phyloP scores from a whole-genome alignment of 371 early-diverging fungal genomes.

The Coemansia sp. region DNA sequence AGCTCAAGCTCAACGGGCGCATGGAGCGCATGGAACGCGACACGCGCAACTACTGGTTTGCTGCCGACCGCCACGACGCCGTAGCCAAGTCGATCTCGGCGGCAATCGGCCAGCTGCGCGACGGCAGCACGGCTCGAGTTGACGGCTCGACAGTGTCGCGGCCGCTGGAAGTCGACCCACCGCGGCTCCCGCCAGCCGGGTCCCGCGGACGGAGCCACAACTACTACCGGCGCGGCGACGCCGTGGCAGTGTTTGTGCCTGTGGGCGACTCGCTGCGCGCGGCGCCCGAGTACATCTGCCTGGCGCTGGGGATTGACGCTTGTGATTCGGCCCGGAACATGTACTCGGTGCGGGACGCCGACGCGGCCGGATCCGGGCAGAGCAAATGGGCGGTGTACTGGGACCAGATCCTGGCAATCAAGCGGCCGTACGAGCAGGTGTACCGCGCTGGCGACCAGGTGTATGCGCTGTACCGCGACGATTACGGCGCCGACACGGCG shows the following conservation, averaged over 20 bases:
- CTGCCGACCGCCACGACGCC: not conserved
- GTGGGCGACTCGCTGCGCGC: slow-evolving; percentile 6
- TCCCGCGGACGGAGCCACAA: slow-evolving; percentile 19
- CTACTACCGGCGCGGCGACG: slow-evolving; percentile 42
- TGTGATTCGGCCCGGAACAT: slow-evolving; percentile 31
- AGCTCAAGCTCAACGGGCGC: slow-evolving; percentile 12
- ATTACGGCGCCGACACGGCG: slow-evolving; percentile 16
- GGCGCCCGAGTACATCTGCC: slow-evolving; percentile 18
- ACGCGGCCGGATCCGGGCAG: slow-evolving; percentile 6
- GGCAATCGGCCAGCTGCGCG: slow-evolving; percentile 6
- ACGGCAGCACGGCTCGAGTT: not conserved
- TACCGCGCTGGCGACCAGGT: slow-evolving; percentile 44
- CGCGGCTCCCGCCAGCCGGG: slow-evolving; percentile 12
- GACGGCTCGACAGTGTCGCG: not conserved
- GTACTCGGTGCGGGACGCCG: slow-evolving; percentile 38
- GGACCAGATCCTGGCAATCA: slow-evolving; percentile 42
- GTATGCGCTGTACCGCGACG: slow-evolving; percentile 43
- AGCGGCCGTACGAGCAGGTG: slow-evolving; percentile 33
- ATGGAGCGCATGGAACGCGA: slow-evolving; percentile 34
- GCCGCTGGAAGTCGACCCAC: slow-evolving; percentile 33
- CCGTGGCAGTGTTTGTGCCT: slow-evolving; percentile 38
- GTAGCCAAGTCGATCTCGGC: not conserved
- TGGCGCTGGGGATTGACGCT: slow-evolving; percentile 20
- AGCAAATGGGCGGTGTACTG: slow-evolving; percentile 36
- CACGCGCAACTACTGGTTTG: slow-evolving; percentile 38